Evolutionary conservation across 768 basidiomycete species (phyloP).

Genomic region (Dacryopinax spathularia): DNA sequence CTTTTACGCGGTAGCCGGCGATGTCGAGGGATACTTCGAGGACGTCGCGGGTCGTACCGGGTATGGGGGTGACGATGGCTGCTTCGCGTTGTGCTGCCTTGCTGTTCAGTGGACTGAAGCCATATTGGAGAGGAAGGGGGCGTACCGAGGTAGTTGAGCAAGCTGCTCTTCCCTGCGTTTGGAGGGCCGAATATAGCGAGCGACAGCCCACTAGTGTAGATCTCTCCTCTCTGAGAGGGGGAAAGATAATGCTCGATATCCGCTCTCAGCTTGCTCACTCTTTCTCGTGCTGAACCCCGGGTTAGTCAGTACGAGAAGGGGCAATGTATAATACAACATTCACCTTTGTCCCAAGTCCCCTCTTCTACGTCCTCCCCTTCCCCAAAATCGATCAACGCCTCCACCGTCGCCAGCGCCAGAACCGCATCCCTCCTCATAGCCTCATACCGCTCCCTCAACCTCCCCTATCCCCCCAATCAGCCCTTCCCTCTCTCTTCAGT

Average conservation of each 20-base stretch:
- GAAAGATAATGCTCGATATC: constrained; percentile 44
- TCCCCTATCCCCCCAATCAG: constrained; percentile 36
- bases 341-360: constrained; percentile 61
- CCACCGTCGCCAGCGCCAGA: constrained; percentile 58
- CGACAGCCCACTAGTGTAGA: constrained; percentile 65
- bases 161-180: constrained; percentile 85
- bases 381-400: constrained; percentile 86
- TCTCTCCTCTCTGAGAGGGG: constrained; percentile 67
- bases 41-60: constrained; percentile 82
- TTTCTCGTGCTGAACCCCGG: constrained; percentile 41
- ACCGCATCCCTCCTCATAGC: constrained; percentile 51
- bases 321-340: not conserved
- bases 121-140: not conserved
- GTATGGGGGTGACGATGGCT: constrained; percentile 74
- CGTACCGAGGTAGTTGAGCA: constrained; percentile 70
- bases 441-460: constrained; percentile 44
- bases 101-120: not conserved
- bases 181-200: constrained; percentile 85
- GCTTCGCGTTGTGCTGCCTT: constrained; percentile 64
- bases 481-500: not conserved
- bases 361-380: constrained; percentile 84
- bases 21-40: constrained; percentile 76
- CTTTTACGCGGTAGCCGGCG: constrained; percentile 66
- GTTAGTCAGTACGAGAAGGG: not conserved
- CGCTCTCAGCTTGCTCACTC: constrained; percentile 35